Conservation (phyloP, 331 rosid species). For the Spiraea crenata region DNA sequence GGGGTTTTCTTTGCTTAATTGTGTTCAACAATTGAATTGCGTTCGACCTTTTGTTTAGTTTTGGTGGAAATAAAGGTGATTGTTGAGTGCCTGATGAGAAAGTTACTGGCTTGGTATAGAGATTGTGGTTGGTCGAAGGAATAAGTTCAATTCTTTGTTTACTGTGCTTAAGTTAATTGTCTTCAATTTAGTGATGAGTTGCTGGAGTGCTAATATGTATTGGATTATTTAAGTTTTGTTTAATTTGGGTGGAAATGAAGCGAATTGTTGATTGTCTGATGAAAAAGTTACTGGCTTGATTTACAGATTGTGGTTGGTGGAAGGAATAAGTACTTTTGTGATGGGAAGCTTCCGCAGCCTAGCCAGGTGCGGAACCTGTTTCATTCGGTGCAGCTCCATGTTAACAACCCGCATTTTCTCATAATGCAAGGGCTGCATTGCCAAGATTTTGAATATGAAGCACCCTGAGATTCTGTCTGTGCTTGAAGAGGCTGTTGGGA, state of each 20-base stretch:
- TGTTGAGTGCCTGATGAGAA: too few relatives aligned
- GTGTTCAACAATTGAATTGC: too few relatives aligned
- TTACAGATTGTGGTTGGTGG: constrained; percentile 97
- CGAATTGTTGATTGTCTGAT: neutral
- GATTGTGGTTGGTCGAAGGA: too few relatives aligned
- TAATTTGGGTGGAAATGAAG: neutral
- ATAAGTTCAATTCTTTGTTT: neutral
- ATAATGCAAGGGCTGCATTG: constrained; percentile 99
- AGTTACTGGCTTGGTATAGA: too few relatives aligned
- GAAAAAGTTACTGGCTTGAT: constrained; percentile 20
- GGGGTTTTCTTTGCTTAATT: too few relatives aligned
- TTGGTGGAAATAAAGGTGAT: too few relatives aligned
- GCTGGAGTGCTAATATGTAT: neutral
- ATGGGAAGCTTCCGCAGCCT: constrained; percentile 98
- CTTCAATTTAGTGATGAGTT: neutral
- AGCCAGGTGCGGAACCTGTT: constrained; percentile 96
- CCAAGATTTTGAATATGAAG: constrained; percentile 96
- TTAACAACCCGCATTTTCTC: constrained; percentile 94
- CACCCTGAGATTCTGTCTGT: constrained; percentile 91
- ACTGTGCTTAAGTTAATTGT: neutral
- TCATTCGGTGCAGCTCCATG: constrained; percentile 97
- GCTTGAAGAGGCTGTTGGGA: constrained; percentile 99
- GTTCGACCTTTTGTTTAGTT: too few relatives aligned
- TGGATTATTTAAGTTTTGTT: neutral
- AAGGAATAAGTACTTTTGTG: constrained; percentile 82